Evolutionary conservation across 257 asterid genomes (phyloP), one percentile per base, ranked within the genome.

Genomic region (Ehretia macrophylla): DNA sequence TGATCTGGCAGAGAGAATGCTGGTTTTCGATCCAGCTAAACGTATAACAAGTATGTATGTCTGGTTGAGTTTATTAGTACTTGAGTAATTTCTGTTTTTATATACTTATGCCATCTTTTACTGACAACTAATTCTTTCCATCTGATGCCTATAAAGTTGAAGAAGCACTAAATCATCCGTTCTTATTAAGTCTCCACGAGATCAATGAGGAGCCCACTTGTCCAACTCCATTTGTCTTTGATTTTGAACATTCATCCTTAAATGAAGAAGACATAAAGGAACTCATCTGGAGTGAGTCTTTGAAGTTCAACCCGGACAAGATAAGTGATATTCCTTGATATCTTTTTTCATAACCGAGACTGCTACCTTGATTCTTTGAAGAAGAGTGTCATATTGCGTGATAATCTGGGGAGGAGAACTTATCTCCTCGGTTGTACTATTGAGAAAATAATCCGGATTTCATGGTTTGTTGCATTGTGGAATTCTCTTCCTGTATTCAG

Each of bases 121-220:
- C 72, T 63, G 56, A 71, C 63, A 54, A 55, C 20, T 48, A 40
- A 23, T 53, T 17, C 22, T 67, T 59, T 48, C 22, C 21, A 12
- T 63, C 16, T 62, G 14, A 42, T 67, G 18, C 37, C 42, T 22
- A 14, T 72, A 21, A 65, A 87, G 96, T 90, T 52, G 97, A 86
- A 75, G 96, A 84, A 66, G 97, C 95, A 14, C 65, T 89, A 67
- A 81, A 83, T 53, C 95, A 90, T 79, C 92, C 95, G 5, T 90
- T 84, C 55, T 48, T 89, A 48, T 75, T 75, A 20, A 80, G 91
- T 75, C 94, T 89, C 59, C 97, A 89, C 51, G 95, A 90, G 87
- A 84, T 90, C 82, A 87, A 87, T 8, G 94, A 85, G 77, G 94
- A 85, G 68, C 97, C 97, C 14, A 80, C 78, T 55, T 86, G 95